These are phyloP conservation scores for Blastobotrys chiropterorum DNA, from an alignment of 805 yeast species.

Conservation along the genomic window DNA sequence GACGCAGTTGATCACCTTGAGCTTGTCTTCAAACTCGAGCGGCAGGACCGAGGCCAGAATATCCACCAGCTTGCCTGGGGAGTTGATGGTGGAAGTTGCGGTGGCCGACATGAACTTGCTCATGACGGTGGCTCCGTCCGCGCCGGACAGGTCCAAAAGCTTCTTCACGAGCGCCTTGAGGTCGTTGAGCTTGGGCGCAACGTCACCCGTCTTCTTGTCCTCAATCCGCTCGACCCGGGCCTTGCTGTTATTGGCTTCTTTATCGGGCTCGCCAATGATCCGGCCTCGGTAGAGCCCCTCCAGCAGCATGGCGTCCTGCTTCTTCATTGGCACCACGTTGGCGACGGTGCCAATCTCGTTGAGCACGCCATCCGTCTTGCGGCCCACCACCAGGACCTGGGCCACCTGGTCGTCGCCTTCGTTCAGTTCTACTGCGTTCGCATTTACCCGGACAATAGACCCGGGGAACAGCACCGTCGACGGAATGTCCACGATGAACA, in stretches of 20 bases:
- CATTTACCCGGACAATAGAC: constrained; percentile 2
- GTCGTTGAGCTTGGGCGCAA: constrained; percentile 1
- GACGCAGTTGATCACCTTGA: constrained; percentile 24
- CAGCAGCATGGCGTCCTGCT: constrained; percentile 6
- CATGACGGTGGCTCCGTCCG: constrained; percentile 2
- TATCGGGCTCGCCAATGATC: background rate
- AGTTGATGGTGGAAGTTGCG: constrained; percentile 1
- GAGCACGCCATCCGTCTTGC: constrained; percentile 3
- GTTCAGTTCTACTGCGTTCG: background rate
- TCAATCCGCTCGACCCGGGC: background rate
- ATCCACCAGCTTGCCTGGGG: constrained; percentile 31
- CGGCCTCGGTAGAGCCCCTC: constrained; percentile 8
- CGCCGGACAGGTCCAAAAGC: constrained; percentile 12
- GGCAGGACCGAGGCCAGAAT: constrained; percentile 32
- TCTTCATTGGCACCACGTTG: constrained; percentile 9
- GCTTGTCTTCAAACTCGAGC: constrained; percentile 26
- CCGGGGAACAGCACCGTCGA: constrained; percentile 7
- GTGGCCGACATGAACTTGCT: background rate
- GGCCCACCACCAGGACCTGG: constrained; percentile 8
- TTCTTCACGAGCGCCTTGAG: constrained; percentile 13
- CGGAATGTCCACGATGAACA: background rate
- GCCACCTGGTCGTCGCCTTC: constrained; percentile 4
- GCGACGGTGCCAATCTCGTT: constrained; percentile 21
- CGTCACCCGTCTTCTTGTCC: background rate
- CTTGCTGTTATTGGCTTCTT: background rate